These are phyloP conservation scores for Blastomyces emzantsi DNA, from an alignment of 2,329 filamentous ascomycete species.

Conservation along the genomic window DNA sequence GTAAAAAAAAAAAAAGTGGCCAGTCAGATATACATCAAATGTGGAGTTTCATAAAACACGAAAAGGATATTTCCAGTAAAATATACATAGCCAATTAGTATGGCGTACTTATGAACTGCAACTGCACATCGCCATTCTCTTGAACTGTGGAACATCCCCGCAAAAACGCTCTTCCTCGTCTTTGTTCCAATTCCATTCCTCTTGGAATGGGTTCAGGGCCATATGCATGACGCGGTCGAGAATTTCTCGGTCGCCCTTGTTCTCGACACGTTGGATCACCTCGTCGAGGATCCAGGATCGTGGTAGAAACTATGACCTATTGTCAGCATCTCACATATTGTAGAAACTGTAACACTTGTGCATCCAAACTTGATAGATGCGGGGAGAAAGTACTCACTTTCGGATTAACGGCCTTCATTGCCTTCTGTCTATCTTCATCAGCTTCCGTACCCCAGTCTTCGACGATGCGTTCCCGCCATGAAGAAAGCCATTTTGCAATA, in stretches of 20 bases:
- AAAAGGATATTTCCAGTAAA: not conserved
- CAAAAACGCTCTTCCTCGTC: conserved; percentile 76
- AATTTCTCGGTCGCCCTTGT: conserved; percentile 70
- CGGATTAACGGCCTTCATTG: conserved; percentile 83
- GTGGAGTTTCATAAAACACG: not conserved
- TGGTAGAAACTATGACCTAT: conserved; percentile 57
- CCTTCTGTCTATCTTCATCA: conserved; percentile 55
- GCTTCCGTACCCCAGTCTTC: conserved; percentile 63
- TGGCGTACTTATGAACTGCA: conserved; percentile 63
- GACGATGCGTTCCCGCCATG: conserved; percentile 60
- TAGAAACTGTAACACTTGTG: not conserved
- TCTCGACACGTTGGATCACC: conserved; percentile 80
- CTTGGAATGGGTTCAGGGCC: conserved; percentile 74
- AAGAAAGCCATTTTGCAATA: conserved; percentile 70
- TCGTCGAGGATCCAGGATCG: conserved; percentile 91
- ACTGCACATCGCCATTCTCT: conserved; percentile 83
- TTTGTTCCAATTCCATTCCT: conserved; percentile 51
- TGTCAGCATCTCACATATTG: not conserved
- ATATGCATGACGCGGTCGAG: conserved; percentile 71
- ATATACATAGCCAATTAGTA: not conserved
- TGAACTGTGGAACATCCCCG: conserved; percentile 69
- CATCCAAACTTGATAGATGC: not conserved
- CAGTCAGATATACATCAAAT: not conserved
- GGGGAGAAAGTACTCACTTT: conserved; percentile 42
- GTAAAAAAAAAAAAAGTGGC: not conserved